Conservation (phyloP, 2,329 filamentous ascomycete species). For the Beauveria bassiana region DNA sequence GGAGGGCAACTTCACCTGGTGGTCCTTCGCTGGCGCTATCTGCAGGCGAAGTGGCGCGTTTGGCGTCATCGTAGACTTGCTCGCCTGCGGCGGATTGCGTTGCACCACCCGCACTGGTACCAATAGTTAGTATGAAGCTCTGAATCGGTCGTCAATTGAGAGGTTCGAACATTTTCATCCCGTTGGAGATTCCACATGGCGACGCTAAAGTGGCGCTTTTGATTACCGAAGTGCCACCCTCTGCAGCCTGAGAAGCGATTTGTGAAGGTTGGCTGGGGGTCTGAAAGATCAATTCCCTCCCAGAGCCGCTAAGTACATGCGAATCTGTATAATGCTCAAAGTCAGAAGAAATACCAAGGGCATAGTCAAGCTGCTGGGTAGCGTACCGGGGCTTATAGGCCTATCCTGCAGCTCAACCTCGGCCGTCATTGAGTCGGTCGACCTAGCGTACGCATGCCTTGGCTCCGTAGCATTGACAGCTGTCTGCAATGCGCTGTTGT, state of each 20-base stretch:
- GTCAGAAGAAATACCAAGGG: not conserved
- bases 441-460: not conserved
- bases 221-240: not conserved
- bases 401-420: not conserved
- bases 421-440: not conserved
- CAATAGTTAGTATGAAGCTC: too few species aligned
- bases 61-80: not conserved
- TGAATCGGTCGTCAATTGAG: not conserved
- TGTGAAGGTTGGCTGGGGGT: not conserved
- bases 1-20: not conserved
- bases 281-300: not conserved
- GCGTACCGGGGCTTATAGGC: not conserved
- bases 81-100: too few species aligned
- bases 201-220: not conserved
- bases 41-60: too few species aligned
- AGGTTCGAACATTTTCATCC: not conserved
- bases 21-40: not conserved
- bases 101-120: too few species aligned
- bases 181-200: not conserved
- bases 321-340: not conserved
- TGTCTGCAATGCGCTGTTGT: not conserved
- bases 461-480: not conserved
- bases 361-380: not conserved
- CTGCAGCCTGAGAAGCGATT: not conserved
- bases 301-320: not conserved